phyloP scores from a whole-genome alignment of 495 filamentous ascomycete species.

The Lasiosphaeria miniovina region DNA sequence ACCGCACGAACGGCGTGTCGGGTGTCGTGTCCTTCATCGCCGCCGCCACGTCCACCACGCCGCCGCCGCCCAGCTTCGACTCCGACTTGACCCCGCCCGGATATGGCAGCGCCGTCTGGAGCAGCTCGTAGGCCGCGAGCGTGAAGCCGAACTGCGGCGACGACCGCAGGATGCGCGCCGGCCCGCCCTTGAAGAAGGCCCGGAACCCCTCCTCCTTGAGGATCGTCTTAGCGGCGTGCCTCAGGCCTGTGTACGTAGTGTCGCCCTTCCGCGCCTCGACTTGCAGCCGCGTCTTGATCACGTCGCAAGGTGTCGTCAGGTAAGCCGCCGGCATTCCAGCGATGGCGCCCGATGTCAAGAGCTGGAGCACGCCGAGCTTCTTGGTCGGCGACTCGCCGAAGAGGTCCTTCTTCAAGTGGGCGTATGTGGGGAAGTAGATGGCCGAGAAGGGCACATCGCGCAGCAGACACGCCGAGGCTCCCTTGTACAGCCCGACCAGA shows the following conservation, averaged over 20 bases:
- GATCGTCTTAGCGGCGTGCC: constrained; percentile 80
- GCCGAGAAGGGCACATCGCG: constrained; percentile 97
- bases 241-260: constrained; percentile 75
- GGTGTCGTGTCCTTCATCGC: constrained; percentile 51
- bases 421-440: constrained; percentile 98
- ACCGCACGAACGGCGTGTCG: constrained; percentile 73
- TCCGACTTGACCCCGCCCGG: constrained; percentile 53
- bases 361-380: constrained; percentile 87
- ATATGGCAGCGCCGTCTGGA: constrained; percentile 80
- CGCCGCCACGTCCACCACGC: constrained; percentile 16
- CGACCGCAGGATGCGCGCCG: constrained; percentile 87
- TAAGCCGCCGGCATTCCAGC: constrained; percentile 99
- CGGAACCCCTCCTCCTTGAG: constrained; percentile 86
- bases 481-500: constrained; percentile 94
- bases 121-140: constrained; percentile 86
- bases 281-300: constrained; percentile 97
- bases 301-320: constrained; percentile 94
- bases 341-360: constrained; percentile 91
- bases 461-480: constrained; percentile 90
- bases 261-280: constrained; percentile 97
- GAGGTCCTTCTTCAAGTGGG: constrained; percentile 86
- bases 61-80: constrained; percentile 37
- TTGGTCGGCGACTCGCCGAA: constrained; percentile 89
- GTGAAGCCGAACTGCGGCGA: constrained; percentile 98
- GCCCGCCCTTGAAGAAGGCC: constrained; percentile 98